Base-by-base conservation (phyloP, 139 green algal species). In the Deuterostichococcus epilithicus region DNA sequence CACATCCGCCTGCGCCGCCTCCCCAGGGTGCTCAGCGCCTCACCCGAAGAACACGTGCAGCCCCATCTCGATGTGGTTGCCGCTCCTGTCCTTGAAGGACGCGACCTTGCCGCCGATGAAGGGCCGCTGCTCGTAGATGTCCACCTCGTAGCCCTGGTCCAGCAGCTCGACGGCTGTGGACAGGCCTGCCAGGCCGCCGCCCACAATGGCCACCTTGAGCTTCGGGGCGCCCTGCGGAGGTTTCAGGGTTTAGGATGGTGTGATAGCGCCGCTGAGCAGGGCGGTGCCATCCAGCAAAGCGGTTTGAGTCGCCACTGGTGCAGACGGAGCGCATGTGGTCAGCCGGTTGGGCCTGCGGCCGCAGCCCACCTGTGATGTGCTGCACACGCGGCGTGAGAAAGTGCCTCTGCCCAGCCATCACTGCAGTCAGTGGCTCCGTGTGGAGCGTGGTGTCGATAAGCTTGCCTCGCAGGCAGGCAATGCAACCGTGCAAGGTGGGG, bases 11-110 rank as follows among this genome's bases (percentile, higher is more conserved):
- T n/a, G n/a, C n/a, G n/a, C n/a, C n/a, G n/a, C n/a, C n/a, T n/a
- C n/a, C n/a, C n/a, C n/a, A n/a, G n/a, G n/a, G n/a, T n/a, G n/a
- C n/a, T n/a, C n/a, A n/a, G n/a, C n/a, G n/a, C n/a, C 42, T 52
- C 42, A 52, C 42, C 92, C 94, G 77, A 98, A 97, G 80, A 97
- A 97, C 28, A 98, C 94, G 85, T 98, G 94, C 72, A 98, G 86
- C 15, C 94, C 94, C 94, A 98, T 97, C 87, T 98, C 94, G 42
- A 98, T 93, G 83, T 98, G 92, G 85, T 98, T 98, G 37, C 94
- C 95, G 74, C 97, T 84, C 83, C 96, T 97, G 88, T 98, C 94
- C 63, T 83, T 75, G 70, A 81, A 98, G 23, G 87, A 95, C n/a
- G 89, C 95, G 73, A 98, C 95, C 83, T 98, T 98, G 70, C 95